Evolutionary conservation across 768 basidiomycete species (phyloP).

Genomic region (Boletus rex-veris): DNA sequence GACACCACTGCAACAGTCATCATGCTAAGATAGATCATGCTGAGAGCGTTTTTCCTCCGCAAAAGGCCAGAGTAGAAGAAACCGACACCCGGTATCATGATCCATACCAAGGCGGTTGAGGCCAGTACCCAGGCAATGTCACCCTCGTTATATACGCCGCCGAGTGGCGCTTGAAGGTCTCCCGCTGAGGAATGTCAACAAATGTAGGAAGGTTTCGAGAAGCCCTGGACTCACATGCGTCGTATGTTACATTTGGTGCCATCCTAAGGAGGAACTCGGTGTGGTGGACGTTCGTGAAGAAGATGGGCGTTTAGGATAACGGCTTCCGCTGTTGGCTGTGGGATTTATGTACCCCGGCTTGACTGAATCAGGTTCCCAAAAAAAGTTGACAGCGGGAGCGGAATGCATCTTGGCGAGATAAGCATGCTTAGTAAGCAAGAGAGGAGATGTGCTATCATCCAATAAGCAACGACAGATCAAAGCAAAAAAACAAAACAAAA

Average conservation of each 20-base stretch:
- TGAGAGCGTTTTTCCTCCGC: constrained; percentile 89
- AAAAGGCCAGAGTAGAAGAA: constrained; percentile 91
- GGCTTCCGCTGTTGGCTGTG: constrained; percentile 13
- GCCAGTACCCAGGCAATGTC: constrained; percentile 69
- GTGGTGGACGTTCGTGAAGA: constrained; percentile 4
- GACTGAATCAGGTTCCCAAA: constrained; percentile 1
- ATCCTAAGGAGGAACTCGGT: constrained; percentile 17
- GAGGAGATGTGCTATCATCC: constrained; percentile 20
- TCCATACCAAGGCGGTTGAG: constrained; percentile 76
- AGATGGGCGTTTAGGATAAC: constrained; percentile 18
- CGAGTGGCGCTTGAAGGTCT: constrained; percentile 22
- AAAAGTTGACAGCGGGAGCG: neutral
- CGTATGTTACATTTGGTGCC: constrained; percentile 43
- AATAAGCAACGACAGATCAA: constrained; percentile 7
- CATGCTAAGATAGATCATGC: constrained; percentile 82
- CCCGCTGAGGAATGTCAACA: constrained; percentile 30
- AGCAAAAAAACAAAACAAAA: neutral
- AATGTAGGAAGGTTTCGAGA: no score
- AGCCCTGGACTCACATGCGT: constrained; percentile 31
- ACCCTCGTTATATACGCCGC: constrained; percentile 51
- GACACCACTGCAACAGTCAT: constrained; percentile 74
- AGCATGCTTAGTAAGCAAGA: constrained; percentile 18
- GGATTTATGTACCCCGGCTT: constrained; percentile 12
- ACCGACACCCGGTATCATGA: constrained; percentile 84
- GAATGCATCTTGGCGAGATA: constrained; percentile 16